phyloP scores from a whole-genome alignment of 2,329 filamentous ascomycete genomes.

The Aureobasidium leucospermi region DNA sequence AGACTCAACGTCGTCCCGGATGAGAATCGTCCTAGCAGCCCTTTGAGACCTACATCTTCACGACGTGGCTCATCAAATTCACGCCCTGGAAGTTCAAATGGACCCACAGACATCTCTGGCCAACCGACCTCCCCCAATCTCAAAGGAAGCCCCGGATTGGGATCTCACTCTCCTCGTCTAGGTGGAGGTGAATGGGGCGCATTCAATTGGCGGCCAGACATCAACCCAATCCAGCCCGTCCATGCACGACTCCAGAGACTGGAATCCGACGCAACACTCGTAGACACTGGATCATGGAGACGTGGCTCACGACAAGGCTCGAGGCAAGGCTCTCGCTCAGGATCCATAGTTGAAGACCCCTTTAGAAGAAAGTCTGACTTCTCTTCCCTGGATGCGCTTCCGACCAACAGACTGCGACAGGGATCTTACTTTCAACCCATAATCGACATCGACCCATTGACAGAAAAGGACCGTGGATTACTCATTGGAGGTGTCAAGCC shows the following conservation, averaged over 20 bases:
- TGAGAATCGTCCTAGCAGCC: neutral
- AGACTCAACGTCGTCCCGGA: neutral
- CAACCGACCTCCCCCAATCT: neutral
- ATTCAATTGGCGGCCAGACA: neutral
- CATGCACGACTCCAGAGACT: neutral
- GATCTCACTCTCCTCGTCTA: neutral
- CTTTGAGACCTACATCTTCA: neutral
- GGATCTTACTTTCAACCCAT: neutral
- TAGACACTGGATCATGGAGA: conserved; percentile 5
- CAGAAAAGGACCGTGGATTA: neutral
- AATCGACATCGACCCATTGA: neutral
- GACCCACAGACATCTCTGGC: neutral
- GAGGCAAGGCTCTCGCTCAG: neutral
- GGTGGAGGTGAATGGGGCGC: neutral
- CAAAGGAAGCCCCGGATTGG: neutral
- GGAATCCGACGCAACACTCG: conserved; percentile 6
- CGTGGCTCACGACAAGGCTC: conserved; percentile 3
- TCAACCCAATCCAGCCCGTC: neutral
- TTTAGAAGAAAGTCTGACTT: conserved; percentile 5
- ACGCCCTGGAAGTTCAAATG: neutral
- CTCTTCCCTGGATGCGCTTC: neutral
- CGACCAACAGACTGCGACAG: neutral
- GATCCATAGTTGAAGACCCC: neutral
- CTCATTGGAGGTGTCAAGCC: conserved; percentile 10
- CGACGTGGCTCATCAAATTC: neutral